Evolutionary conservation across 805 yeast species (phyloP).

Genomic region (Candida argentea): DNA sequence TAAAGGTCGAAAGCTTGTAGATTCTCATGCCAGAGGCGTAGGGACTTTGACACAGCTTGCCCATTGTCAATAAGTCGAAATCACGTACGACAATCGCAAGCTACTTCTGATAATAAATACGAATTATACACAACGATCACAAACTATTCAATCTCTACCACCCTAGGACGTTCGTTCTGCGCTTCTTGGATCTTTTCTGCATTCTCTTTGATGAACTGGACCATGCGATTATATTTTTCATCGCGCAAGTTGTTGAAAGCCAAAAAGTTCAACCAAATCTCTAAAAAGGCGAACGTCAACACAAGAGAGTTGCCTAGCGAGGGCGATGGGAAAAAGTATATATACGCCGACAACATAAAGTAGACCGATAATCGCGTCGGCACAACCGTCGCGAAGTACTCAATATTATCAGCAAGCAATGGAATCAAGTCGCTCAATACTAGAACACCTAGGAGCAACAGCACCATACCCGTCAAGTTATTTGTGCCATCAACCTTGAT

Average conservation of each 20-base stretch:
- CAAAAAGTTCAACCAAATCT: conserved; percentile 61
- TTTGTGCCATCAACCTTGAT: conserved; percentile 22
- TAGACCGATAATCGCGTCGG: conserved; percentile 45
- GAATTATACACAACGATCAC: not conserved
- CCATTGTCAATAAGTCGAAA: no score
- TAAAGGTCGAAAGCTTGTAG: no score
- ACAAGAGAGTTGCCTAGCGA: conserved; percentile 52
- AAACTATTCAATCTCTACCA: conserved; percentile 15
- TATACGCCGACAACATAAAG: conserved; percentile 39
- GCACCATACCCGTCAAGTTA: conserved; percentile 40
- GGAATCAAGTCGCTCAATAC: conserved; percentile 52
- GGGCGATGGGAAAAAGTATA: conserved; percentile 37
- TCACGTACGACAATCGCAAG: no score
- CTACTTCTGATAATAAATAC: no score
- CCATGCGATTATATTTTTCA: conserved; percentile 44
- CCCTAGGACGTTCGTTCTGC: conserved; percentile 20
- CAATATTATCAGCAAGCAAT: conserved; percentile 33
- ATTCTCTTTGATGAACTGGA: conserved; percentile 30
- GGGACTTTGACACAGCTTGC: no score
- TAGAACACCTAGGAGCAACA: conserved; percentile 33
- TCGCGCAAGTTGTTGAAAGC: conserved; percentile 54
- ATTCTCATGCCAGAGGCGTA: not conserved
- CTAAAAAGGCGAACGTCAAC: conserved; percentile 50
- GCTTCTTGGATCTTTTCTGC: conserved; percentile 23
- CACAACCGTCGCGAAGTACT: conserved; percentile 49